Evolutionary conservation across 495 filamentous ascomycete species (phyloP), one percentile per base, ranked within the genome.

Genomic region (Xeromyces bisporus): DNA sequence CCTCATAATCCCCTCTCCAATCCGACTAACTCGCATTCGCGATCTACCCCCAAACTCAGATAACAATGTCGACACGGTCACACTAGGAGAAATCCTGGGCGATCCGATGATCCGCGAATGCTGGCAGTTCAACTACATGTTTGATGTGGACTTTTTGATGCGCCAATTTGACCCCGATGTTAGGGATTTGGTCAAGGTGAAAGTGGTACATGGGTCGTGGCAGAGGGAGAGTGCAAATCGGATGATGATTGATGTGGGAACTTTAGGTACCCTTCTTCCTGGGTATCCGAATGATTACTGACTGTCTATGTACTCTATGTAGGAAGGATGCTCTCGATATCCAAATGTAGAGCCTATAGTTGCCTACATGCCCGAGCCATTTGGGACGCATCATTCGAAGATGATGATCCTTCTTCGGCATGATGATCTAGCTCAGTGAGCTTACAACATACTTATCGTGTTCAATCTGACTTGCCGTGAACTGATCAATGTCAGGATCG

Each of bases 121-220:
- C 41, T 93, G 85, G 85, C 67, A 82, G 23, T 93, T 93, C 52
- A 92, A 93, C 42, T 93, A 75, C 43, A 56, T 86, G 2, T 75
- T 87, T 44, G 77, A 92, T 55, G 56, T 92, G 15, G 69, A 82
- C 34, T 93, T 84, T 44, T 31, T 77, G 9, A 72, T 78, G 70
- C 56, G 39, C 13, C 53, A 68, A 7, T 77, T 93, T 38, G 79
- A 92, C 36, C 46, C 61, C 4, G 83, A 89, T 56, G 67, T 77
- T 7, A 60, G 67, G 13, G 42, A 56, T 26, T 37, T 76, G 0
- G 70, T 86, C 7, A 58, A 71, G 29, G 67, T 92, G 6, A 75
- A 79, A 40, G 58, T 93, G 17, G 66, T 93, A 8, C 85, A 93
- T 56, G 86, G 85, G 2, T 86, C 78, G 29, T 93, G 85, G 84